These are phyloP conservation scores for Diplodia mutila DNA, from an alignment of 2,329 filamentous ascomycete species.

Conservation along the genomic window DNA sequence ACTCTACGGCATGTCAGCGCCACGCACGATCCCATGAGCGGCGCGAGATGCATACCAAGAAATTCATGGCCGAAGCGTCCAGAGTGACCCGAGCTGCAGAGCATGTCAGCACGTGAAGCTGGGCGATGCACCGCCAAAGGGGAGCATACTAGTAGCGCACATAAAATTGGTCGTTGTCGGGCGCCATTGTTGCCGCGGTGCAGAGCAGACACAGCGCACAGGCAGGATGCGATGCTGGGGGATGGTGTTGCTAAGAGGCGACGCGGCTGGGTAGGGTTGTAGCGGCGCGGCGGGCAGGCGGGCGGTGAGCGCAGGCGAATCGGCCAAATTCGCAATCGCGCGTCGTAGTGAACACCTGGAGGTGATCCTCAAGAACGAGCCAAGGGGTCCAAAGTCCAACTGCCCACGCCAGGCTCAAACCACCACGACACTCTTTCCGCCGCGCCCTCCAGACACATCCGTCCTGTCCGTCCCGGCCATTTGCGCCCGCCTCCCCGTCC, in stretches of 20 bases:
- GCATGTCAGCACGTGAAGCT: constrained; percentile 40
- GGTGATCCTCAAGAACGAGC: constrained; percentile 26
- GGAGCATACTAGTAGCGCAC: constrained; percentile 89
- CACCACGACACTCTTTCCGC: constrained; percentile 22
- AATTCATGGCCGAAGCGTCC: constrained; percentile 98
- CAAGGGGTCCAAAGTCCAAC: constrained; percentile 25
- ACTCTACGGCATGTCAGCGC: constrained; percentile 64
- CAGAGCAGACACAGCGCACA: constrained; percentile 31
- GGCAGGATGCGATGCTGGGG: constrained; percentile 20
- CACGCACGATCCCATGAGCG: constrained; percentile 27
- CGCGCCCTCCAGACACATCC: background rate
- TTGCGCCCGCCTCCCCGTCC: constrained; percentile 1
- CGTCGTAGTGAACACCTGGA: constrained; percentile 26
- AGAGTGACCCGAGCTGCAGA: constrained; percentile 86
- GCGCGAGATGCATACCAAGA: constrained; percentile 63
- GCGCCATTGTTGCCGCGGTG: constrained; percentile 56
- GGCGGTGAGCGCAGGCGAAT: constrained; percentile 25
- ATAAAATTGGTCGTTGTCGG: constrained; percentile 83
- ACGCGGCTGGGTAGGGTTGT: constrained; percentile 24
- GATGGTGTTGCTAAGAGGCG: constrained; percentile 21
- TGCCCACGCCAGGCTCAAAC: constrained; percentile 18
- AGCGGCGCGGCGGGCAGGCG: constrained; percentile 14
- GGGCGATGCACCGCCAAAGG: constrained; percentile 36
- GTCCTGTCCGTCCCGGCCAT: background rate
- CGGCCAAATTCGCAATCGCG: constrained; percentile 25